Percentiles rank a stretch among this genome's conserved stretches.
Conservation (phyloP, 1,139 yeast species). For the Protomyces arabidopsidicola region DNA sequence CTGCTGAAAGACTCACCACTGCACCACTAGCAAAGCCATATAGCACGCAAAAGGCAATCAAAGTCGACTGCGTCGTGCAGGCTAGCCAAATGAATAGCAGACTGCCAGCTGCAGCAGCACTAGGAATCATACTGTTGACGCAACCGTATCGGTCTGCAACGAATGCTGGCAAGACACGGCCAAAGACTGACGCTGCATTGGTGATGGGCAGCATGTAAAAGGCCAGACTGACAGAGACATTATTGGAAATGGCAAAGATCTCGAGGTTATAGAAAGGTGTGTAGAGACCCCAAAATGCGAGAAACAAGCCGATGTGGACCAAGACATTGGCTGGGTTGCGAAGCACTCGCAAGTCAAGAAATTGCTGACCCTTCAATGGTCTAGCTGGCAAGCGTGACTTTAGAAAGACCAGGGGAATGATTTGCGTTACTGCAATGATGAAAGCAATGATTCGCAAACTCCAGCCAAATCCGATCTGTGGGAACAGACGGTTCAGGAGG, state of each 20-base stretch:
- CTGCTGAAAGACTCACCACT: constrained; percentile 46
- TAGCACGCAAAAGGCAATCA: constrained; percentile 44
- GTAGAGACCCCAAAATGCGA: constrained; percentile 40
- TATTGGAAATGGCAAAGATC: constrained; percentile 35
- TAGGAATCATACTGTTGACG: constrained; percentile 44
- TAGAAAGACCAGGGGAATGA: constrained; percentile 26
- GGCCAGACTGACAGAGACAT: constrained; percentile 31
- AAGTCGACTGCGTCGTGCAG: constrained; percentile 31
- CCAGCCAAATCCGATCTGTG: constrained; percentile 40
- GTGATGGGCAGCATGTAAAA: constrained; percentile 46
- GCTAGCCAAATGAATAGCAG: constrained; percentile 38
- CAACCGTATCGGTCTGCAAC: constrained; percentile 48
- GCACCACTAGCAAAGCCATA: constrained; percentile 51
- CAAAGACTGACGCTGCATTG: constrained; percentile 49
- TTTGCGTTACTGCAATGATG: constrained; percentile 32
- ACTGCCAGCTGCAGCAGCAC: constrained; percentile 35
- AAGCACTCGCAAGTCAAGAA: constrained; percentile 34
- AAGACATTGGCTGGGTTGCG: constrained; percentile 38
- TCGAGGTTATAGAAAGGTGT: constrained; percentile 41
- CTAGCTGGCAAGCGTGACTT: constrained; percentile 33
- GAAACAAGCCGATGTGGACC: constrained; percentile 36
- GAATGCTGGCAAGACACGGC: constrained; percentile 50
- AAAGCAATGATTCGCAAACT: constrained; percentile 39
- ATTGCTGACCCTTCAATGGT: constrained; percentile 8
- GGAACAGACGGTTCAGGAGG: constrained; percentile 36